Percentiles rank a stretch among this genome's conserved stretches.
Conservation (phyloP, 352 stramenopile species). For the Pythium rishiriense region DNA sequence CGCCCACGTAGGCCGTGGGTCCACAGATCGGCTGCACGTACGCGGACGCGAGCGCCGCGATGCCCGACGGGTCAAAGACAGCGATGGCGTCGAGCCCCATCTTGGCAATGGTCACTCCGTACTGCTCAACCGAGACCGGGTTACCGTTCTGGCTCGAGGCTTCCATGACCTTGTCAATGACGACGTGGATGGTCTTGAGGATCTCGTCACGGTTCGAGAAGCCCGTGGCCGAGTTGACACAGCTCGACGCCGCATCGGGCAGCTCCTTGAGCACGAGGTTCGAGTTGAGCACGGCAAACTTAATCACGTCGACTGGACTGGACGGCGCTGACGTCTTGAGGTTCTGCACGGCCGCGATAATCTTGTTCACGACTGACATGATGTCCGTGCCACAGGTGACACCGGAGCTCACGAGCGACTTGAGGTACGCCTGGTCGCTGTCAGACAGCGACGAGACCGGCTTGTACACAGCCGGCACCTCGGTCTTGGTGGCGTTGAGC, state of each 20-base stretch:
- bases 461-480: no score
- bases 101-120: slow-evolving; percentile 45
- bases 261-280: slow-evolving; percentile 54
- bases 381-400: slow-evolving; percentile 24
- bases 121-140: slow-evolving; percentile 35
- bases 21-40: slow-evolving; percentile 59
- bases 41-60: slow-evolving; percentile 42
- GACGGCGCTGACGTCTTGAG: slow-evolving; percentile 21
- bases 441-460: not conserved
- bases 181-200: slow-evolving; percentile 46
- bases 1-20: slow-evolving; percentile 45
- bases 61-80: slow-evolving; percentile 45
- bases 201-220: slow-evolving; percentile 42
- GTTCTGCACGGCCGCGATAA: slow-evolving; percentile 16
- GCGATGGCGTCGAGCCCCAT: slow-evolving; percentile 45
- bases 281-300: slow-evolving; percentile 38
- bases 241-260: slow-evolving; percentile 45
- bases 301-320: slow-evolving; percentile 30
- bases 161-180: slow-evolving; percentile 48
- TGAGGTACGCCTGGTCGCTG: slow-evolving; percentile 15
- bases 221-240: slow-evolving; percentile 25
- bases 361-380: slow-evolving; percentile 23
- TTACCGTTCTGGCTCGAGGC: slow-evolving; percentile 48
- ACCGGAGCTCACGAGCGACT: slow-evolving; percentile 20
- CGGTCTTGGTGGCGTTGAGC: slow-evolving; percentile 3